Evolutionary conservation across 2,329 filamentous ascomycete genomes (phyloP), one percentile per base, ranked within the genome.

Genomic region (Trichophyton schoenleinii): DNA sequence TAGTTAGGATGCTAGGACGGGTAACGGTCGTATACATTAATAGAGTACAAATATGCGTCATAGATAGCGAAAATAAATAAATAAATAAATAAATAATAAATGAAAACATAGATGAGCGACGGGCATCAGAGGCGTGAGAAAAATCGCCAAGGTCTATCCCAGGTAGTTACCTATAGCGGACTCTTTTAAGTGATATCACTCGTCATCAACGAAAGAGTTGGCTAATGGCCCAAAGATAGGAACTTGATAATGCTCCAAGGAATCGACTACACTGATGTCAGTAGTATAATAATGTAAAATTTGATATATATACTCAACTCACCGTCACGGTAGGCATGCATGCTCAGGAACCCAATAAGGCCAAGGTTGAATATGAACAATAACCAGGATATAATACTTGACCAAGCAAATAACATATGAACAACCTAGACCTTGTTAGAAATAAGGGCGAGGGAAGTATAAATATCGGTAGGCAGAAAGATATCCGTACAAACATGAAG

Each of bases 131-230:
- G 3, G 13, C 13, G 3, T 8, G 20, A 5, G 25, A 28, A 25
- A 28, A 28, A 31, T 18, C 20, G 25, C 20, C 15, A 48, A 11
- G 20, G 5, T 6, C 3, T 48, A 9, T 13, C 11, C 46, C 5
- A 28, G 28, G 11, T 25, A 49, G 2, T 44, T 31, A 31, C 28
- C 28, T 31, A 49, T 49, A 25, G 20, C 22, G 3, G 11, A 28
- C 15, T 20, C 28, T 57, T 13, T 28, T 31, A 36, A 3, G 22
- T n/a, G 28, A 34, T 22, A 31, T 74, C 70, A 87, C 73, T 96
- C 94, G 70, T 96, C 89, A 69, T 96, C 92, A 62, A 97, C 81
- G 70, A 96, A 92, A 28, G 87, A 87, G 74, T 87, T 95, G 49
- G 94, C 94, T 67, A 96, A 77, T 48, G 80, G 80, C 3, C 94